phyloP scores from a whole-genome alignment of 139 green algal species.

The Haematococcus sp. region DNA sequence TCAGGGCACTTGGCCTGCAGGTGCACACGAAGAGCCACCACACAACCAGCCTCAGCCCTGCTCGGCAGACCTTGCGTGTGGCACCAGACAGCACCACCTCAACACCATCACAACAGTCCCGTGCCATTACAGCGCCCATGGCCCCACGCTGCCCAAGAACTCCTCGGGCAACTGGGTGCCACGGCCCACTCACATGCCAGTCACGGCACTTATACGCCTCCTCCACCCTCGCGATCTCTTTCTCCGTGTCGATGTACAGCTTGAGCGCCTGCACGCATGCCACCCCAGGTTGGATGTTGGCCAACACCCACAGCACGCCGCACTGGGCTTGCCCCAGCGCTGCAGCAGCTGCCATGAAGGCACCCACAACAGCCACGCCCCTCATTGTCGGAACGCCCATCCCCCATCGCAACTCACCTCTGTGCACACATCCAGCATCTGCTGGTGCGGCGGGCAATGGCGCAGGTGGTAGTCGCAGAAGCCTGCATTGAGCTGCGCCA shows the following conservation, averaged over 20 bases:
- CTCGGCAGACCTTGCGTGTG: background rate
- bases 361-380: too few relatives aligned
- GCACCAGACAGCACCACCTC: background rate
- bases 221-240: constrained; percentile 22
- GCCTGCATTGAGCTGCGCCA: constrained; percentile 73
- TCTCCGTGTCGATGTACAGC: constrained; percentile 22
- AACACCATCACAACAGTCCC: background rate
- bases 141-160: too few relatives aligned
- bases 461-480: constrained; percentile 75
- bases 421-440: constrained; percentile 63
- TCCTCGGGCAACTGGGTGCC: background rate
- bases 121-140: too few relatives aligned
- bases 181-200: constrained; percentile 26
- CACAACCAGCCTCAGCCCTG: background rate
- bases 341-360: too few relatives aligned
- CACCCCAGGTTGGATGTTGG: constrained; percentile 4
- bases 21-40: background rate
- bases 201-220: constrained; percentile 20
- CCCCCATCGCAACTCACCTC: constrained; percentile 30
- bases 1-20: constrained; percentile 40
- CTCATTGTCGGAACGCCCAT: too few relatives aligned
- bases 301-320: too few relatives aligned
- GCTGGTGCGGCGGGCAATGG: constrained; percentile 57
- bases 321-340: too few relatives aligned
- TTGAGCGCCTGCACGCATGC: constrained; percentile 19